Percentiles rank a stretch among this genome's conserved stretches.
Conservation (phyloP, 257 asterid genomes). For the Haberlea rhodopensis region DNA sequence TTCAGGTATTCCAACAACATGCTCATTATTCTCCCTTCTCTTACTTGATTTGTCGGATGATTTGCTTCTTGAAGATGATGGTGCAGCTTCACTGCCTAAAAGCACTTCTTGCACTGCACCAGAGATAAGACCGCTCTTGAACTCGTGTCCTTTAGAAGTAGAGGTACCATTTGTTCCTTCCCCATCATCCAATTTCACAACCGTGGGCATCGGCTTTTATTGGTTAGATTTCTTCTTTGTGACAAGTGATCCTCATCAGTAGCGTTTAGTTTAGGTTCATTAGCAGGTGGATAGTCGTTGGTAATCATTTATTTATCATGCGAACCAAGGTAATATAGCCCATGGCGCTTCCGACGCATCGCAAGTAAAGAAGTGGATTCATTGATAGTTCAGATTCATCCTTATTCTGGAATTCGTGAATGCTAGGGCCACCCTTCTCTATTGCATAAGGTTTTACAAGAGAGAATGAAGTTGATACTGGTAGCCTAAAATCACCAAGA, state of each 20-base stretch:
- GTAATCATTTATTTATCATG: slow-evolving; percentile 43
- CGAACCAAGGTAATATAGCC: slow-evolving; percentile 75
- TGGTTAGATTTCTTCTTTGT: slow-evolving; percentile 54
- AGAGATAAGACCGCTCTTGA: slow-evolving; percentile 57
- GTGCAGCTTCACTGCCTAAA: slow-evolving; percentile 62
- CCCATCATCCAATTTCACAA: slow-evolving; percentile 78
- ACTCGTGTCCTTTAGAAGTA: slow-evolving; percentile 35
- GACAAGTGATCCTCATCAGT: slow-evolving; percentile 52
- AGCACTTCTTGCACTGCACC: slow-evolving; percentile 89
- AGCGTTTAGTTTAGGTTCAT: slow-evolving; percentile 52
- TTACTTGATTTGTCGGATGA: slow-evolving; percentile 44
- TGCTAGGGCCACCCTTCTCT: slow-evolving; percentile 34
- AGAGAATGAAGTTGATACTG: slow-evolving; percentile 57
- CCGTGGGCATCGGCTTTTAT: slow-evolving; percentile 81
- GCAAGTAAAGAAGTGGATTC: slow-evolving; percentile 79
- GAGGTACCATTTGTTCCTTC: slow-evolving; percentile 35
- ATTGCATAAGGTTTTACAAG: slow-evolving; percentile 44
- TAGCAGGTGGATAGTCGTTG: slow-evolving; percentile 69
- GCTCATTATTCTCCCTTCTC: slow-evolving; percentile 43
- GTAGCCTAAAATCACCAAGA: slow-evolving; percentile 56
- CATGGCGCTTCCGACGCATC: slow-evolving; percentile 85
- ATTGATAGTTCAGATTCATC: slow-evolving; percentile 53
- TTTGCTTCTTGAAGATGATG: slow-evolving; percentile 55
- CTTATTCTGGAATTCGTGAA: slow-evolving; percentile 34
- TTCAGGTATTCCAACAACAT: slow-evolving; percentile 27